phyloP scores from a whole-genome alignment of 371 early-diverging fungal genomes.

The Syncephalastrum sp. region DNA sequence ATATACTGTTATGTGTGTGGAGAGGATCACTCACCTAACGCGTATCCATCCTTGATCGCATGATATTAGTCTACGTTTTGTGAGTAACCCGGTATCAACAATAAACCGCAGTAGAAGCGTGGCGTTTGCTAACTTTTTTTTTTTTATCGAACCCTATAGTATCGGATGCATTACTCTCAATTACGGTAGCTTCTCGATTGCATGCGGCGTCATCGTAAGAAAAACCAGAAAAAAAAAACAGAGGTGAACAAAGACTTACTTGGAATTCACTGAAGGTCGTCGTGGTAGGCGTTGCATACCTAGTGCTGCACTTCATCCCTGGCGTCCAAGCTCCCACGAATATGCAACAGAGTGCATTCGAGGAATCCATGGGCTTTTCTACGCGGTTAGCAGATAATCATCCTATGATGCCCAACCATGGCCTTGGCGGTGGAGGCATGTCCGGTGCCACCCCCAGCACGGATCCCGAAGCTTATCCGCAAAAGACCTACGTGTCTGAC shows the following conservation, averaged over 20 bases:
- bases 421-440: no score
- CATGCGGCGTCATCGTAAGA: conserved; percentile 19
- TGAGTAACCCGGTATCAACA: conserved; percentile 2
- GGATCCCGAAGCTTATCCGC: conserved; percentile 1
- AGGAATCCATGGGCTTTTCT: conserved; percentile 7
- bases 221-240: background rate
- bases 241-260: background rate
- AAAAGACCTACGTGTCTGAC: conserved; percentile 11
- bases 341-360: conserved; percentile 8
- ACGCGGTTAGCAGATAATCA: background rate
- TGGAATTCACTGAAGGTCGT: background rate
- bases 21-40: background rate
- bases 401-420: background rate
- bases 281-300: conserved; percentile 10
- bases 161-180: conserved; percentile 18
- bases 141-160: background rate
- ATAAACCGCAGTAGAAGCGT: background rate
- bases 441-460: background rate
- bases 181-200: conserved; percentile 12
- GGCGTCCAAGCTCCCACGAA: conserved; percentile 10
- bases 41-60: background rate
- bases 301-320: conserved; percentile 12
- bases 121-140: no score
- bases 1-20: background rate
- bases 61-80: conserved; percentile 18